Evolutionary conservation across 192 early-diverging fungal genomes (phyloP).

Genomic region (Spizellomyces punctatus): DNA sequence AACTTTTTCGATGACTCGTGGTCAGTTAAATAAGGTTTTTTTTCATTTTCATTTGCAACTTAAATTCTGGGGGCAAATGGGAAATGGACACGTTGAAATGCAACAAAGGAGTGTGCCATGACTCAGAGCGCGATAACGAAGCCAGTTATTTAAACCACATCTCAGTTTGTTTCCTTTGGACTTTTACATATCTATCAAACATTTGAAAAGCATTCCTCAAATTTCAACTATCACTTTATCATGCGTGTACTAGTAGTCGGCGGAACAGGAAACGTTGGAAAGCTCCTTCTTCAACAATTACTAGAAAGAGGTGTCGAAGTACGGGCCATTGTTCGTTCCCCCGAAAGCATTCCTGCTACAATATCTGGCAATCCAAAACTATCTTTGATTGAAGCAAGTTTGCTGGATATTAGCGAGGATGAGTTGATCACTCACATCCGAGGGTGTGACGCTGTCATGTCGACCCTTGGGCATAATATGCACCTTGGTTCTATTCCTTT

Average conservation of each 20-base stretch:
- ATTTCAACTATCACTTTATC: too few species aligned
- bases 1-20: too few species aligned
- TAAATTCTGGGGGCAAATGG: too few species aligned
- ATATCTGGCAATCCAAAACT: conserved; percentile 9
- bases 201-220: too few species aligned
- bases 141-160: too few species aligned
- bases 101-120: too few species aligned
- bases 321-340: conserved; percentile 8
- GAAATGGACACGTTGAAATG: too few species aligned
- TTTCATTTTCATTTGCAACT: too few species aligned
- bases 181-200: too few species aligned
- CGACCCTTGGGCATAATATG: conserved; percentile 23
- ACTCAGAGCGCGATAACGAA: too few species aligned
- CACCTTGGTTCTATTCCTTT: conserved; percentile 6
- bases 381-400: conserved; percentile 3
- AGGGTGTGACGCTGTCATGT: conserved; percentile 16
- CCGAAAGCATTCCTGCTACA: background rate
- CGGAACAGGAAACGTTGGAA: conserved; percentile 5
- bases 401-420: conserved; percentile 1
- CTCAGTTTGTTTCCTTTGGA: too few species aligned
- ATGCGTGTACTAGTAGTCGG: background rate
- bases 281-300: background rate
- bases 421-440: conserved; percentile 5
- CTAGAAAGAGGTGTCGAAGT: conserved; percentile 2
- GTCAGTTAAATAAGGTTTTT: too few species aligned